A percentile compares a stretch with the other conserved stretches of the same genome.
These are phyloP conservation scores for Penicillium roqueforti DNA, from an alignment of 495 filamentous ascomycete genomes.

Conservation along the genomic window DNA sequence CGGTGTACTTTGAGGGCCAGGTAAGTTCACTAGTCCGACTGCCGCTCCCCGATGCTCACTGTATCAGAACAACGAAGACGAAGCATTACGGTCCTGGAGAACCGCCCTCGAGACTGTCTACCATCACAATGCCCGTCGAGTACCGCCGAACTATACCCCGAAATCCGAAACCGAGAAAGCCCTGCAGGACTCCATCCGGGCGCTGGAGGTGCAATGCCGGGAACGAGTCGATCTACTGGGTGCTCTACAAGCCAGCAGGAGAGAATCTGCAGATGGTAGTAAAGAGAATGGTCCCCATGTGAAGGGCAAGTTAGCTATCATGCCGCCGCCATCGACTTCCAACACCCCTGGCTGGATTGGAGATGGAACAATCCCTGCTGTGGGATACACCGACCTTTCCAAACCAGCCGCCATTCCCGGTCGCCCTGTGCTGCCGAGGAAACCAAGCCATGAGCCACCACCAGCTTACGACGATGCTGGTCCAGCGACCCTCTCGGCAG, in stretches of 20 bases:
- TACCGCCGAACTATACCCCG: constrained; percentile 64
- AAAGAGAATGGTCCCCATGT: constrained; percentile 16
- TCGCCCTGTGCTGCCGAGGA: constrained; percentile 48
- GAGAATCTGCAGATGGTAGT: constrained; percentile 48
- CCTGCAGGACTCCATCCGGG: constrained; percentile 72
- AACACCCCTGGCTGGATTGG: constrained; percentile 62
- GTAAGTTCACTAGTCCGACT: constrained; percentile 40
- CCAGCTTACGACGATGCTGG: constrained; percentile 16
- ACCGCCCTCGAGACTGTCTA: constrained; percentile 87
- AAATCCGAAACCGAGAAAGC: constrained; percentile 81
- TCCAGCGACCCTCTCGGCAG: constrained; percentile 7
- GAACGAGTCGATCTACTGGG: constrained; percentile 87
- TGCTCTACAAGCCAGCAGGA: constrained; percentile 70
- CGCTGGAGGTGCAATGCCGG: constrained; percentile 88
- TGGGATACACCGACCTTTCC: constrained; percentile 71
- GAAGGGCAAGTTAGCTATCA: constrained; percentile 19
- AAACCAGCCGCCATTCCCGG: constrained; percentile 63
- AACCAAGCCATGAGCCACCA: constrained; percentile 47
- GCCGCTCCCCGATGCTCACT: constrained; percentile 17
- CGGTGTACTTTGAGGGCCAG: constrained; percentile 91
- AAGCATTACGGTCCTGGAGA: constrained; percentile 90
- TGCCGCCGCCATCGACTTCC: constrained; percentile 16
- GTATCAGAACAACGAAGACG: constrained; percentile 78
- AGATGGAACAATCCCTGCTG: constrained; percentile 72
- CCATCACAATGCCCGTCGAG: constrained; percentile 74